These are phyloP conservation scores for Calendula officinalis DNA, from an alignment of 129 eudicot genomes.

Conservation along the genomic window DNA sequence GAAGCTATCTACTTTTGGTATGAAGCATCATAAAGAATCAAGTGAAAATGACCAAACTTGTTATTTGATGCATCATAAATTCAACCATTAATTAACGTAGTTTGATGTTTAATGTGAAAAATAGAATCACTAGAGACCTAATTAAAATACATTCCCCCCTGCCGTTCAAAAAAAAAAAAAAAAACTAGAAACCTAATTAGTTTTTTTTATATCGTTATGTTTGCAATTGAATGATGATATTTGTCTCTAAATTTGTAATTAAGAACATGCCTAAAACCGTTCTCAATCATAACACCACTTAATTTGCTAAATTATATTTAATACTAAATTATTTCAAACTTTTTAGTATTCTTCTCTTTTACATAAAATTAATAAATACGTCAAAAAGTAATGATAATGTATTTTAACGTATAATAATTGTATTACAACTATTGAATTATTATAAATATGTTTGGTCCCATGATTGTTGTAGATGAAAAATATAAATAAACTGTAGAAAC, in stretches of 20 bases:
- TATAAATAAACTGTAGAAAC: conserved; percentile 14
- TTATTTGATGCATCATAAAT: conserved; percentile 21
- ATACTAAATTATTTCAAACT: no score
- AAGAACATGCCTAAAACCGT: no score
- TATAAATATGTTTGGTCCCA: conserved; percentile 18
- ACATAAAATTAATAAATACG: background rate
- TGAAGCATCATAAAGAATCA: background rate
- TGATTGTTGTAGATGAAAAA: conserved; percentile 14
- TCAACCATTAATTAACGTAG: conserved; percentile 3
- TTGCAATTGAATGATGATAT: no score
- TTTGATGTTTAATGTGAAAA: background rate
- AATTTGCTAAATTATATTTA: no score
- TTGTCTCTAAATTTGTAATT: no score
- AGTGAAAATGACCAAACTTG: conserved; percentile 11
- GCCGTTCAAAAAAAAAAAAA: no score
- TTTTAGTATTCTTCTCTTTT: no score
- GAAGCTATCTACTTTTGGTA: background rate
- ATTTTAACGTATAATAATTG: conserved; percentile 3
- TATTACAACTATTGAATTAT: background rate
- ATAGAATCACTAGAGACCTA: background rate
- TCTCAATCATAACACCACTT: no score
- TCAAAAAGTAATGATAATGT: background rate
- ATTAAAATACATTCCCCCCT: no score
- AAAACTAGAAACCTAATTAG: background rate
- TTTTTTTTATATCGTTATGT: no score